A percentile compares a stretch with the other conserved stretches of the same genome.
Evolutionary conservation across 371 early-diverging fungal species (phyloP).

Genomic region (Mortierella sp.): DNA sequence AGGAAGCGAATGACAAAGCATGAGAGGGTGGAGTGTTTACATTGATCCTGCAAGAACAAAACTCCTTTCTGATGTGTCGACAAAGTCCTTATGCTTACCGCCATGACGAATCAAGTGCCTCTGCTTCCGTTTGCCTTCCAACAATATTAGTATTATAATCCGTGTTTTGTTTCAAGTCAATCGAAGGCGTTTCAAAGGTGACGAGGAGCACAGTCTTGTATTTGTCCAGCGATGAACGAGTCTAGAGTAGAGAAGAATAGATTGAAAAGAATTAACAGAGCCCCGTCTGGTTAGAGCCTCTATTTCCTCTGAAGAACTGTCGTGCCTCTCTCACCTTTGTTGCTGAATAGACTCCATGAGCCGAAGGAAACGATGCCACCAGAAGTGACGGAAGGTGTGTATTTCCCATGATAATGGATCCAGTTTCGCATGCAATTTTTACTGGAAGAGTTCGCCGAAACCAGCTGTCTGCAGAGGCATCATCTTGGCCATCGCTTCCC

Average conservation of each 20-base stretch:
- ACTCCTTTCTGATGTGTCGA: no score
- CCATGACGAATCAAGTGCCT: constrained; percentile 27
- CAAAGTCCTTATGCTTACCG: constrained; percentile 17
- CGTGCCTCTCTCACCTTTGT: constrained; percentile 49
- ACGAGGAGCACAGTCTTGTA: constrained; percentile 69
- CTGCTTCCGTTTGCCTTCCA: constrained; percentile 32
- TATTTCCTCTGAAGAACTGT: background rate
- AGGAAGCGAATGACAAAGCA: no score
- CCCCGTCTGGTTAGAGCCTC: no score
- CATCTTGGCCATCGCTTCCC: constrained; percentile 18
- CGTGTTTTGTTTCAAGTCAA: constrained; percentile 71
- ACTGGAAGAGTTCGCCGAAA: constrained; percentile 75
- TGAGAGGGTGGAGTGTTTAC: no score
- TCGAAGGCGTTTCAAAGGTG: constrained; percentile 63
- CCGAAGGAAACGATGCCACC: constrained; percentile 67
- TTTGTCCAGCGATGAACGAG: constrained; percentile 68
- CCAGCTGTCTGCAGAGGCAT: constrained; percentile 54
- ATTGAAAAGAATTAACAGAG: background rate
- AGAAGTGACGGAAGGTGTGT: constrained; percentile 74
- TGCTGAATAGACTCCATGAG: constrained; percentile 71
- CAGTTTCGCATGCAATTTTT: constrained; percentile 75
- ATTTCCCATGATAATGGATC: constrained; percentile 82
- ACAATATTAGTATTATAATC: constrained; percentile 64
- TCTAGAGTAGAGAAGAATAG: constrained; percentile 27
- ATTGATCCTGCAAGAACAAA: no score